Conservation (phyloP, 176 grass and related monocot species). For the Microstegium vimineum region DNA sequence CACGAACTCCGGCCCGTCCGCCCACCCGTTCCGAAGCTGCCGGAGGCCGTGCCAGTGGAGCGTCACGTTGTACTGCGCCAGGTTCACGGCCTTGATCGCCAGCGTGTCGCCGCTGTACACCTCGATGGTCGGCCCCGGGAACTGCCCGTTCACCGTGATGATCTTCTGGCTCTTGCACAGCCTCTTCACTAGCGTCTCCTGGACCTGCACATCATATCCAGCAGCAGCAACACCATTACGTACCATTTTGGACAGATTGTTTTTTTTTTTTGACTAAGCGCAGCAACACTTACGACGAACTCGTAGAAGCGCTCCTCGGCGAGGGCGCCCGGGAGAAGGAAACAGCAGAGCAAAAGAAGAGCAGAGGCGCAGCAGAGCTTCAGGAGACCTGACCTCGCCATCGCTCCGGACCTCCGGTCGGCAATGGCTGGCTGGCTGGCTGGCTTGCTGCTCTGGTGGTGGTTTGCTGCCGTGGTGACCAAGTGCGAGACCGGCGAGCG, state of each 20-base stretch:
- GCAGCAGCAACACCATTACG: background rate
- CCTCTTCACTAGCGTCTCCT: conserved; percentile 70
- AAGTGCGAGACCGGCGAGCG: background rate
- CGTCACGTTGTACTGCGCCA: conserved; percentile 77
- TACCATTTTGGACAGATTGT: background rate
- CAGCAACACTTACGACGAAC: conserved; percentile 48
- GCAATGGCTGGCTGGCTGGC: background rate
- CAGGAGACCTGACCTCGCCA: background rate
- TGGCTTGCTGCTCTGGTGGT: background rate
- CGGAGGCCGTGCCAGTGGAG: conserved; percentile 87
- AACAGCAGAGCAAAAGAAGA: conserved; percentile 36
- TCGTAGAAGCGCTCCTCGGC: conserved; percentile 81
- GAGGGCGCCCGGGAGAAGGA: conserved; percentile 27
- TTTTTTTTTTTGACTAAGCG: too few species aligned
- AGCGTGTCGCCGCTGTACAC: conserved; percentile 70
- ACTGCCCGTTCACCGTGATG: conserved; percentile 83
- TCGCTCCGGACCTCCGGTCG: background rate
- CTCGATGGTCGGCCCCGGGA: conserved; percentile 71
- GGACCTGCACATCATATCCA: conserved; percentile 38
- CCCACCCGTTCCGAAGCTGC: conserved; percentile 67
- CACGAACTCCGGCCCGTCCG: conserved; percentile 59
- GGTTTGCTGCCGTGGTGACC: conserved; percentile 22
- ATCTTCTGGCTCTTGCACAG: conserved; percentile 74
- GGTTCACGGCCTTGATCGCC: conserved; percentile 75
- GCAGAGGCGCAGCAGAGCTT: conserved; percentile 18